A percentile compares a stretch with the other conserved stretches of the same genome.
phyloP scores from a whole-genome alignment of 345 rosid species.

The Brassica carinata region DNA sequence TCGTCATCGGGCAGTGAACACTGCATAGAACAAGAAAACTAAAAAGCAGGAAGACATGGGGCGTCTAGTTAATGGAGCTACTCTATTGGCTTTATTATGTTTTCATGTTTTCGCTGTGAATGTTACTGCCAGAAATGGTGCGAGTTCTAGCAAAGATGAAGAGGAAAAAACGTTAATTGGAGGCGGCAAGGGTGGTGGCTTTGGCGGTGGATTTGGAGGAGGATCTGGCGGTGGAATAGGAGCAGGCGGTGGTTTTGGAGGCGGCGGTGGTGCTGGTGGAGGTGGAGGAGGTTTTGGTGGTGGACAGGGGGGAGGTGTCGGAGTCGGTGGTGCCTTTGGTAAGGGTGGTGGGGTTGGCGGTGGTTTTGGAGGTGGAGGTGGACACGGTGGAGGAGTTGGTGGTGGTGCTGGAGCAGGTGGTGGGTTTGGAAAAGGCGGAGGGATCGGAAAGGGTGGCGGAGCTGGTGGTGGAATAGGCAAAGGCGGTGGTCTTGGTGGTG shows the following conservation, averaged over 20 bases:
- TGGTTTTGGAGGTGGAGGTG: slow-evolving; percentile 45
- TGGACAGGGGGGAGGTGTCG: slow-evolving; percentile 47
- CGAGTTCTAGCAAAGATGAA: slow-evolving; percentile 24
- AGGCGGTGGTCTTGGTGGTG: neutral
- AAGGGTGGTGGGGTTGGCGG: slow-evolving; percentile 47
- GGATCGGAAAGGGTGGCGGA: slow-evolving; percentile 25
- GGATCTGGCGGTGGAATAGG: slow-evolving; percentile 46
- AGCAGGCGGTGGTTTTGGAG: slow-evolving; percentile 40
- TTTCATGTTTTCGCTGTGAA: slow-evolving; percentile 46
- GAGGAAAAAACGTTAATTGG: slow-evolving; percentile 43
- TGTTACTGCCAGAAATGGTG: slow-evolving; percentile 48
- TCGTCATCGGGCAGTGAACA: slow-evolving; percentile 38
- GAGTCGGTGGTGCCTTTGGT: slow-evolving; percentile 37
- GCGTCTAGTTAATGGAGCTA: slow-evolving; percentile 27
- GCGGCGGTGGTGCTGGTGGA: slow-evolving; percentile 41
- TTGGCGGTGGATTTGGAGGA: slow-evolving; percentile 46
- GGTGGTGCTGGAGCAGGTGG: slow-evolving; percentile 35
- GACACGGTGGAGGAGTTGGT: slow-evolving; percentile 41
- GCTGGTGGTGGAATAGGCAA: neutral
- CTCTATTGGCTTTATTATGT: slow-evolving; percentile 51
- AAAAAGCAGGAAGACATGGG: slow-evolving; percentile 39
- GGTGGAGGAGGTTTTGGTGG: slow-evolving; percentile 45
- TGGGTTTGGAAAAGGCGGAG: slow-evolving; percentile 31
- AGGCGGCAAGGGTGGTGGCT: slow-evolving; percentile 44
- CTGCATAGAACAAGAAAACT: slow-evolving; percentile 29